These are phyloP conservation scores for Globisporangium carolinianum DNA, from an alignment of 352 stramenopile genomes.

Conservation along the genomic window DNA sequence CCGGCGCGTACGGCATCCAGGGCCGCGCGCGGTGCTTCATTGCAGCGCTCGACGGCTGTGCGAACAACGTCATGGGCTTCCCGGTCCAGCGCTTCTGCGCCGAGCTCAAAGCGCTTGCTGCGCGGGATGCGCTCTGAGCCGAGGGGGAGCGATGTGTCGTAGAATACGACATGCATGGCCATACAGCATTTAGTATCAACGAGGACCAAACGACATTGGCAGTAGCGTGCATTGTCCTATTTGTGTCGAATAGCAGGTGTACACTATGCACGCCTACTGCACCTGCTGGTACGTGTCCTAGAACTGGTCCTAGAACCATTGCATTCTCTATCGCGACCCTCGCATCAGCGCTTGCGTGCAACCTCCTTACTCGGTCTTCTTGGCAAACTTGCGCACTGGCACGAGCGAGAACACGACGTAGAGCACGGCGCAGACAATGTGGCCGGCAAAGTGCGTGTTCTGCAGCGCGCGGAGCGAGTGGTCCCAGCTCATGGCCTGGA, in stretches of 20 bases:
- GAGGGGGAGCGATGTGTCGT: no score
- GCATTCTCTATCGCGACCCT: no score
- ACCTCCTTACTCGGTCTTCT: conserved; percentile 41
- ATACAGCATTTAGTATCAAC: no score
- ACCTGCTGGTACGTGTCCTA: no score
- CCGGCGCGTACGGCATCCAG: conserved; percentile 88
- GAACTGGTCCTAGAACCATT: no score
- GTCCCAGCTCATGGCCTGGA: conserved; percentile 67
- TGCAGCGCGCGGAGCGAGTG: conserved; percentile 52
- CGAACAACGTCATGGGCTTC: conserved; percentile 90
- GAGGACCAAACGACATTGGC: no score
- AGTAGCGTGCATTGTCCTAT: no score
- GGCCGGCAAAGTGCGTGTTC: conserved; percentile 64
- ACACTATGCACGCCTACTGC: no score
- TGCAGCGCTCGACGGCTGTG: conserved; percentile 72
- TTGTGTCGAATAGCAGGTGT: no score
- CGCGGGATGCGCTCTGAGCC: conserved; percentile 27
- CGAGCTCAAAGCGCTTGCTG: conserved; percentile 45
- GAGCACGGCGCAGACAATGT: conserved; percentile 56
- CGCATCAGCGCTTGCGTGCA: no score
- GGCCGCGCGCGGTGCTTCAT: conserved; percentile 80
- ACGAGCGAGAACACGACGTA: conserved; percentile 68
- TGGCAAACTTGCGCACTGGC: conserved; percentile 40
- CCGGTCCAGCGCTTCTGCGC: conserved; percentile 71
- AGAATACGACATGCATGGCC: no score